Conservation (phyloP, 352 stramenopile genomes). For the Phytopythium boreale region DNA sequence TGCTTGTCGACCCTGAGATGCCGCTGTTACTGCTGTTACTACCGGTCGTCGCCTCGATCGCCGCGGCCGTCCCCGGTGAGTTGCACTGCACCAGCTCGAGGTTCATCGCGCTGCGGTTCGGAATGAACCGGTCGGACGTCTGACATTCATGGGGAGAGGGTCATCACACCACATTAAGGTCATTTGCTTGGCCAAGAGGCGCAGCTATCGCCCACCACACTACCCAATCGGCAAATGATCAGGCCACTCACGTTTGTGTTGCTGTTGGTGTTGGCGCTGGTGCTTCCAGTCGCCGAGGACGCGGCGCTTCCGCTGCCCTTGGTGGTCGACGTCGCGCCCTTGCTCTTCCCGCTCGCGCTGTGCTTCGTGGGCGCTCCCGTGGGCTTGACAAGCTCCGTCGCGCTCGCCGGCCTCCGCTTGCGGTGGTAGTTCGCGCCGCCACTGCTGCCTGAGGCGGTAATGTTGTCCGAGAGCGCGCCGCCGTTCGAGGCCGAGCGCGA, state of each 20-base stretch:
- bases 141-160: slow-evolving; percentile 9
- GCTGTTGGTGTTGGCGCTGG: neutral
- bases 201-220: neutral
- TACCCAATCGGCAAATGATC: neutral
- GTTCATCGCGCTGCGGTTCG: slow-evolving; percentile 85
- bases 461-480: neutral
- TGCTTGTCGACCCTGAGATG: slow-evolving; percentile 13
- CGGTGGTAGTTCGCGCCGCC: slow-evolving; percentile 34
- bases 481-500: neutral
- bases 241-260: slow-evolving; percentile 4
- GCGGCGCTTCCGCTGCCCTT: neutral
- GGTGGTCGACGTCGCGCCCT: neutral
- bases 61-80: slow-evolving; percentile 49
- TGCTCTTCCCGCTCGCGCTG: slow-evolving; percentile 1
- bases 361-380: neutral
- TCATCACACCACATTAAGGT: neutral
- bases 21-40: slow-evolving; percentile 19
- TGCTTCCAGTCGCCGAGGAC: neutral
- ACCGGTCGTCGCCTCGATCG: slow-evolving; percentile 30
- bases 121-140: slow-evolving; percentile 78
- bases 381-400: slow-evolving; percentile 8
- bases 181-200: neutral
- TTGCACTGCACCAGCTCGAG: slow-evolving; percentile 75
- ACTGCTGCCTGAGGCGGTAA: neutral
- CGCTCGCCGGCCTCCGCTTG: slow-evolving; percentile 14